Base-by-base conservation (phyloP, 1,284 basidiomycete species). In the Naganishia liquefaciens region DNA sequence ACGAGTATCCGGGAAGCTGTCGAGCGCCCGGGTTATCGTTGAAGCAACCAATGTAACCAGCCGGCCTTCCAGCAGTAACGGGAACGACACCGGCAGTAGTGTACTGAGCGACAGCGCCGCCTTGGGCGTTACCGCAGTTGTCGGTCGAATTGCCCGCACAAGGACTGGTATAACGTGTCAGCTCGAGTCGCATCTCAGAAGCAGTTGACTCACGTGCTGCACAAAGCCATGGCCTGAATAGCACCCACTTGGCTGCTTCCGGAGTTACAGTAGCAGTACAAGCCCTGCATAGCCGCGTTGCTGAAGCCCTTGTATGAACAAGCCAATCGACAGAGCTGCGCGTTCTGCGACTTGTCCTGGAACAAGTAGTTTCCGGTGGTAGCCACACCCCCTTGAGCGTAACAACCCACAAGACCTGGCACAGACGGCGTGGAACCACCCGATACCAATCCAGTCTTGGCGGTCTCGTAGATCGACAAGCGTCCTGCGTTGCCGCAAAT, bases 401-500 rank as follows among this genome's bases (percentile, higher is more conserved):
- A 66, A 46, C 65, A 66, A 7, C 65, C 65, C 2, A 44, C 61
- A 44, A 53, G 60, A n/a, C 64, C 64, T 19, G 28, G 28, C 23
- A 44, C 54, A 17, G 60, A 25, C 7, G 49, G 50, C 17, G 39
- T 27, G 11, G 51, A 37, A 10, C 51, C 53, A 2, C 30, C 25
- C 3, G 25, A 27, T n/a, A 46, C 25, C 21, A 42, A 19, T 11
- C 58, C 58, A n/a, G 60, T 50, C 43, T 47, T 62, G n/a, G 71
- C 66, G 27, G 69, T 67, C 62, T 73, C 71, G 65, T 62, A 71
- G 25, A 75, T 54, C 46, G 69, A 68, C 53, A 69, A 64, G 28
- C 66, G 52, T 52, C 69, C 68, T n/a, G 37, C 42, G 9, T 63
- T 70, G 30, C 75, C 75, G 62, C 75, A 76, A 5, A 62, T 72